Evolutionary conservation across 2,329 filamentous ascomycete species (phyloP).

Genomic region (Xylariaceae sp.): DNA sequence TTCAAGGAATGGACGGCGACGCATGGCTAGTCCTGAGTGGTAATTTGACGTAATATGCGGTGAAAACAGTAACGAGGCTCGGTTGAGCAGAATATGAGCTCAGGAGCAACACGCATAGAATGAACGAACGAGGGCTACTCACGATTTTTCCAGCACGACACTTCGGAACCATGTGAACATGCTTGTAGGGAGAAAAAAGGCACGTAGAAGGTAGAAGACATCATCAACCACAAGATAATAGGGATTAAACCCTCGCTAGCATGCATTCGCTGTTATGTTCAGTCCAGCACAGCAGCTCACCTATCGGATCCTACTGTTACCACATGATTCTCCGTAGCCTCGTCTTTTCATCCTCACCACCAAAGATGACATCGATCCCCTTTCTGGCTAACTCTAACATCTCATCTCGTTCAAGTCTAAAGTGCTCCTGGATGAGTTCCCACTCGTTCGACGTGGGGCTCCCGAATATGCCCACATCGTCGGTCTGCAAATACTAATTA

Average conservation of each 20-base stretch:
- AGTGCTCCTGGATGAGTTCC: slow-evolving; percentile 70
- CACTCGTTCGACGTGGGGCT: slow-evolving; percentile 79
- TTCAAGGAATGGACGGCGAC: slow-evolving; percentile 75
- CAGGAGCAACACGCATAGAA: not conserved
- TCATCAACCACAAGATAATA: not conserved
- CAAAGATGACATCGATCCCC: slow-evolving; percentile 69
- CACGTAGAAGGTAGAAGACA: not conserved
- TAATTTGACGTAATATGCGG: not conserved
- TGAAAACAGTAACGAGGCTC: not conserved
- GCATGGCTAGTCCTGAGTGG: slow-evolving; percentile 38
- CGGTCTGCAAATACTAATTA: slow-evolving; percentile 58
- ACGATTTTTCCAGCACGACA: too few relatives aligned
- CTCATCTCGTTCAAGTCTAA: slow-evolving; percentile 53
- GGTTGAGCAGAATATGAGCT: not conserved
- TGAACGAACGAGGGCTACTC: too few relatives aligned
- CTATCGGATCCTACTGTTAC: slow-evolving; percentile 24
- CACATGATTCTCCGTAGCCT: slow-evolving; percentile 57
- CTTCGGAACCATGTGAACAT: too few relatives aligned
- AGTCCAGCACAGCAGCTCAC: not conserved
- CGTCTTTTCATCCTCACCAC: slow-evolving; percentile 61
- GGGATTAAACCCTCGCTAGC: slow-evolving; percentile 1
- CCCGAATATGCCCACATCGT: slow-evolving; percentile 81
- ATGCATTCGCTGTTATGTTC: not conserved
- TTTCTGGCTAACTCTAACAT: slow-evolving; percentile 60
- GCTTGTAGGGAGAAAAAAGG: not conserved